A percentile compares a stretch with the other conserved stretches of the same genome.
These are phyloP conservation scores for Mortierella hygrophila DNA, from an alignment of 192 early-diverging fungal species.

Conservation along the genomic window DNA sequence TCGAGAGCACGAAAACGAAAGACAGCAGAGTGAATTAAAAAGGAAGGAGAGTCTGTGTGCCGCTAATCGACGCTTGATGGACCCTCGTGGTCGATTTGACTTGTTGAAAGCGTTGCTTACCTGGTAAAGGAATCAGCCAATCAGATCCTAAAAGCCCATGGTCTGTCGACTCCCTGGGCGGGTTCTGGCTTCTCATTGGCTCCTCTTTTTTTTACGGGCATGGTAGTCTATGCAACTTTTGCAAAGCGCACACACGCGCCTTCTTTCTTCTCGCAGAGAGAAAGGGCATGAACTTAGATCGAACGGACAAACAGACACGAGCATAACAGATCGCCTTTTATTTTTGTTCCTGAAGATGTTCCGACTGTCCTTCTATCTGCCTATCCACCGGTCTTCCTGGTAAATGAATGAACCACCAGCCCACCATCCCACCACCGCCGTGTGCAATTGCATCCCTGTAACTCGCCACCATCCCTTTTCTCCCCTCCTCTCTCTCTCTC, in stretches of 20 bases:
- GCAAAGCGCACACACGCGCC: too few relatives aligned
- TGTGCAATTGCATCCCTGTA: too few relatives aligned
- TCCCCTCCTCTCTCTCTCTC: neutral
- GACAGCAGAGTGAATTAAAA: too few relatives aligned
- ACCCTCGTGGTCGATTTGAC: neutral
- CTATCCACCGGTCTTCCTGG: too few relatives aligned
- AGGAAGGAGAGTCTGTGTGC: too few relatives aligned
- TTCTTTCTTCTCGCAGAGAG: too few relatives aligned
- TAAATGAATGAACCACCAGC: too few relatives aligned
- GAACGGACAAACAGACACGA: too few relatives aligned
- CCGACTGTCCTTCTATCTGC: neutral
- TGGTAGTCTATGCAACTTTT: too few relatives aligned
- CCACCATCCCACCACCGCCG: neutral
- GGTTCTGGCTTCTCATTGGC: neutral
- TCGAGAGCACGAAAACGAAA: neutral
- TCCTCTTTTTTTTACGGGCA: neutral
- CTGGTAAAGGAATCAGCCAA: neutral
- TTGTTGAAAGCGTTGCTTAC: neutral
- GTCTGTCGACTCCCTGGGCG: neutral
- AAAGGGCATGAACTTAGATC: too few relatives aligned
- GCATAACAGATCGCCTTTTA: neutral
- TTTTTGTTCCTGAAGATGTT: neutral
- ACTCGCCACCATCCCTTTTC: neutral
- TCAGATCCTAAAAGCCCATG: neutral
- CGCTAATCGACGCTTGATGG: too few relatives aligned